Conservation (phyloP, 495 filamentous ascomycete genomes). For the Podospora pseudopauciseta region DNA sequence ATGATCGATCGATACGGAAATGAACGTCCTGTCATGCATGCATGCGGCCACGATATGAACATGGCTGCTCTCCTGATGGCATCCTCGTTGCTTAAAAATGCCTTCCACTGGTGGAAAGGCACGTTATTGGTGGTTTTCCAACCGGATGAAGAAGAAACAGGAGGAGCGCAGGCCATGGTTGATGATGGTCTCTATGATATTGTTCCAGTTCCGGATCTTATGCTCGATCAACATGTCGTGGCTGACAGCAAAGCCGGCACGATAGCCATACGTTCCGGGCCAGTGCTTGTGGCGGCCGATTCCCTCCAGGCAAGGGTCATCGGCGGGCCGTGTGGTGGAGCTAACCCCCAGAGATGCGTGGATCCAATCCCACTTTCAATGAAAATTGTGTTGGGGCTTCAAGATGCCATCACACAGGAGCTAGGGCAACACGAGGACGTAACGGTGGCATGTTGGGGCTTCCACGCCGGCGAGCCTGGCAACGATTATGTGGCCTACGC, state of each 20-base stretch:
- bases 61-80: constrained; percentile 51
- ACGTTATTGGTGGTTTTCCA: constrained; percentile 60
- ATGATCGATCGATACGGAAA: constrained; percentile 44
- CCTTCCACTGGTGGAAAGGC: constrained; percentile 50
- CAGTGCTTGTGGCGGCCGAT: neutral
- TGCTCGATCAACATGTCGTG: constrained; percentile 57
- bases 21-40: constrained; percentile 59
- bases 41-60: constrained; percentile 66
- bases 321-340: neutral
- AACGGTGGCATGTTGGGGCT: neutral
- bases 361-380: constrained; percentile 4
- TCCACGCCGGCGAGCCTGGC: neutral
- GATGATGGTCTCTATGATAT: constrained; percentile 57
- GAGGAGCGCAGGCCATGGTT: constrained; percentile 59
- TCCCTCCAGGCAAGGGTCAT: neutral
- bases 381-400: neutral
- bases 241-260: constrained; percentile 38
- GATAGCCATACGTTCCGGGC: constrained; percentile 31
- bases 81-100: constrained; percentile 42
- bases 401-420: neutral
- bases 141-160: constrained; percentile 55
- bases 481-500: constrained; percentile 1
- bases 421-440: neutral
- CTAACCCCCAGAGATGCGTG: neutral
- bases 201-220: constrained; percentile 53